phyloP scores from a whole-genome alignment of 2,329 filamentous ascomycete species.

The Parafenestella ontariensis region DNA sequence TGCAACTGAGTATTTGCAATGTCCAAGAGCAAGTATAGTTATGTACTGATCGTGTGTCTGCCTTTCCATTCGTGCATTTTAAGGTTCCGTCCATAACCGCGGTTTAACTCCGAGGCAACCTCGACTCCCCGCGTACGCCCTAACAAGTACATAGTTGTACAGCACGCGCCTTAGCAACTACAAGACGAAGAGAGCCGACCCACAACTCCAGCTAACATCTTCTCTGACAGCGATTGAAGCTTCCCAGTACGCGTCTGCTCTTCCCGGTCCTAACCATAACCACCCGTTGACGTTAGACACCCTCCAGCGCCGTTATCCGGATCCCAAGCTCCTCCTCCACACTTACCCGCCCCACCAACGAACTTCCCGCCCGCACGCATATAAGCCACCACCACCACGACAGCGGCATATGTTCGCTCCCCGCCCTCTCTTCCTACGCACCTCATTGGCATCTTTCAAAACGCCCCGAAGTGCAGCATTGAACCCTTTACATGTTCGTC shows the following conservation, averaged over 20 bases:
- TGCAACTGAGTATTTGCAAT: not conserved
- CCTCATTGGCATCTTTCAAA: not conserved
- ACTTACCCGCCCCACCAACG: not conserved
- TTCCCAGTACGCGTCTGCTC: not conserved
- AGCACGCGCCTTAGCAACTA: not conserved
- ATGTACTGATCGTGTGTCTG: not conserved
- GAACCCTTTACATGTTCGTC: not conserved
- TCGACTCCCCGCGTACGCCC: conserved; percentile 7
- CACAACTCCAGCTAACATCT: not conserved
- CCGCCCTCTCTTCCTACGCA: conserved; percentile 7
- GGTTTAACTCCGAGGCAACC: conserved; percentile 2
- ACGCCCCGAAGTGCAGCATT: not conserved
- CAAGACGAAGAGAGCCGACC: not conserved
- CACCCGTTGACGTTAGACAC: not conserved
- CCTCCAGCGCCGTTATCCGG: not conserved
- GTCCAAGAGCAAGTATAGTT: not conserved
- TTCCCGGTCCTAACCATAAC: not conserved
- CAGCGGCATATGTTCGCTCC: conserved; percentile 9
- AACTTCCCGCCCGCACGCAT: not conserved
- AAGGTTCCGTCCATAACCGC: conserved; percentile 2
- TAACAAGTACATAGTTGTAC: conserved; percentile 2
- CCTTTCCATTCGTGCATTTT: conserved; percentile 1
- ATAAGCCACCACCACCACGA: not conserved
- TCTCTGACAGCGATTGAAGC: not conserved
- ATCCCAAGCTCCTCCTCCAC: not conserved